Base-by-base conservation (phyloP, 2,329 filamentous ascomycete genomes). In the Fusarium sp. region DNA sequence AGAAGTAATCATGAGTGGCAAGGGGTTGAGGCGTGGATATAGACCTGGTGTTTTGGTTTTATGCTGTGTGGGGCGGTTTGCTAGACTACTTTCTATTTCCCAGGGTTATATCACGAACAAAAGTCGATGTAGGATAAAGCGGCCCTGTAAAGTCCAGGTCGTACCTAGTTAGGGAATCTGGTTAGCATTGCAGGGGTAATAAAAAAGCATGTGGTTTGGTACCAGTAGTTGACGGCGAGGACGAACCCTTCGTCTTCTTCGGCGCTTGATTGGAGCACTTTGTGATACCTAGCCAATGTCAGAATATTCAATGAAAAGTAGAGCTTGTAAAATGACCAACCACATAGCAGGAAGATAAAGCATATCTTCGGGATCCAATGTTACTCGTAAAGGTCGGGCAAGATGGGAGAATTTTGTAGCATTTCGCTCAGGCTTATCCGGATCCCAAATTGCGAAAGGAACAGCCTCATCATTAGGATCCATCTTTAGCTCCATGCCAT, bases 221-320 rank as follows among this genome's bases (percentile, higher is more conserved):
- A 92, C 92, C 93, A 96, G 80, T 95, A 95, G 76, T 96, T 96
- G 41, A 94, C 90, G 3, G 93, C 92, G 61, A 92, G 89, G 45
- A 93, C 94, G 36, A 95, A 89, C 0, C 91, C 91, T 70, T 94
- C 92, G 1, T 88, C 91, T 60, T 93, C 91, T 2, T 88, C 83
- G 0, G 86, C 86, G 71, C 89, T 90, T 4, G 87, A 90, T 78
- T 96, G 93, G 11, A 88, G 90, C 8, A 96, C 93, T 79, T 95
- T 94, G 79, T 96, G 93, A 78, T 93, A 94, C 89, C 89, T 89
- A 47, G 33, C n/a, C 47, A 3, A n/a, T 12, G 13, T 56, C 8
- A 74, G 22, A 7, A 65, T 47, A 1, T 12, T 4, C n/a, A 25
- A 9, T 7, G 3, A 29, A 27, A 18, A 20, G 9, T 7, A 27